Base-by-base conservation (phyloP, 352 stramenopile genomes). In the Pythium insidiosum region DNA sequence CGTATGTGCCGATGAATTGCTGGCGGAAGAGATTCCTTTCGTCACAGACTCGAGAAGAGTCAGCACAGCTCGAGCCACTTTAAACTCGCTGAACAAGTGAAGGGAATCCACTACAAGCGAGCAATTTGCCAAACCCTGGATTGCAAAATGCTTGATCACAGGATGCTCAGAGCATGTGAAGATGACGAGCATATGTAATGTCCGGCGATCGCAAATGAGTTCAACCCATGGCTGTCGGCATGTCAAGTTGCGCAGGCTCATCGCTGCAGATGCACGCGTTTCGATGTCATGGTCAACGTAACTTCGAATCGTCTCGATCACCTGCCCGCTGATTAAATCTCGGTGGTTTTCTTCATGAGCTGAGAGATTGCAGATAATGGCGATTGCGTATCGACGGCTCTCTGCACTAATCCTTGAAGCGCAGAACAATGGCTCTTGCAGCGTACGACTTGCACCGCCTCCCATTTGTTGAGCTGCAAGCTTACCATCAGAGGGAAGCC, bases 271-370 rank as follows among this genome's bases (percentile, higher is more conserved):
- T 6, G 71, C 73, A 6, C 69, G 67, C n/a, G 65, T 71, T 48
- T 91, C 79, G 6, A 73, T 53, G 37, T 91, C 79, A 13, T 59
- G 47, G 38, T 88, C 76, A 22, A 82, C 68, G 46, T 87, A 87
- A 21, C 74, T 83, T 19, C 68, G 64, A 28, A 91, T 78, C 5
- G 85, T 56, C 13, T 87, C 72, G 13, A 61, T 61, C 21, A 88
- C 73, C 43, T 88, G 76, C 0, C 72, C 61, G 25, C 79, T 66
- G 55, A 91, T 88, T 30, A 91, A 72, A 34, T 91, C 76, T 38
- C 84, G 68, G 59, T 88, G 79, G 56, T 91, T 91, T 38, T 68
- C 61, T 15, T 87, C 73, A 47, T 77, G 83, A 29, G 68, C 80
- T 3, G 73, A 69, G 35, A 91, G 50, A 38, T 91, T 91, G 46